These are phyloP conservation scores for Leccinum pachyderme DNA, from an alignment of 1,284 basidiomycete species.

Conservation along the genomic window DNA sequence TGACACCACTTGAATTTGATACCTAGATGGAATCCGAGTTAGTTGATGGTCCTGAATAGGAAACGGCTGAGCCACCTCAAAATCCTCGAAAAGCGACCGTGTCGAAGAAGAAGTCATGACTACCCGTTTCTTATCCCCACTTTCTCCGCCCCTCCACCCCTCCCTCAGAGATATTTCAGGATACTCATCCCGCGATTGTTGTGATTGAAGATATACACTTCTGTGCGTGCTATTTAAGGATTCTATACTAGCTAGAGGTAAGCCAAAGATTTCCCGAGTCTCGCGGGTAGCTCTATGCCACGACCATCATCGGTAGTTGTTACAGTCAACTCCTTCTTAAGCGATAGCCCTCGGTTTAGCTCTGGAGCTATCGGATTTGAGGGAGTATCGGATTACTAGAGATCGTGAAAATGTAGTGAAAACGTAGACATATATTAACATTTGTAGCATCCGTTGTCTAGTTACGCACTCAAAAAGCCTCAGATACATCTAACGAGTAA, in stretches of 20 bases:
- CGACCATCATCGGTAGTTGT: not conserved
- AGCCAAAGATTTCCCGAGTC: not conserved
- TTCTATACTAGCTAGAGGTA: not conserved
- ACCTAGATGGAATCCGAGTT: conserved; percentile 4
- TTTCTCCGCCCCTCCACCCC: conserved; percentile 7
- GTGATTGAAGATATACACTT: not conserved
- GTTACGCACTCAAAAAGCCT: too few relatives aligned
- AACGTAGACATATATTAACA: too few relatives aligned
- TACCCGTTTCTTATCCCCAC: not conserved
- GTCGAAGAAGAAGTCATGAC: conserved; percentile 23
- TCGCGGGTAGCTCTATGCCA: not conserved
- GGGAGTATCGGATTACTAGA: too few relatives aligned
- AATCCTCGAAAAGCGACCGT: conserved; percentile 33
- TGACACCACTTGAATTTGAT: not conserved
- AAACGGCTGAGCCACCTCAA: conserved; percentile 10
- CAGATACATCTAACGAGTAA: too few relatives aligned
- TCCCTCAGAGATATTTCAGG: conserved; percentile 26
- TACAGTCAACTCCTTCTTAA: too few relatives aligned
- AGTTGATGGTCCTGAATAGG: conserved; percentile 11
- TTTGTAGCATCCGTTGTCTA: too few relatives aligned
- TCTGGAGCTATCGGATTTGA: too few relatives aligned
- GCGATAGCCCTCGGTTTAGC: too few relatives aligned
- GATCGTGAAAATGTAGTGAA: too few relatives aligned
- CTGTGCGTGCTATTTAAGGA: not conserved
- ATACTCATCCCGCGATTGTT: not conserved